Evolutionary conservation across 805 yeast genomes (phyloP).

Genomic region (Kuraishia piskuri): DNA sequence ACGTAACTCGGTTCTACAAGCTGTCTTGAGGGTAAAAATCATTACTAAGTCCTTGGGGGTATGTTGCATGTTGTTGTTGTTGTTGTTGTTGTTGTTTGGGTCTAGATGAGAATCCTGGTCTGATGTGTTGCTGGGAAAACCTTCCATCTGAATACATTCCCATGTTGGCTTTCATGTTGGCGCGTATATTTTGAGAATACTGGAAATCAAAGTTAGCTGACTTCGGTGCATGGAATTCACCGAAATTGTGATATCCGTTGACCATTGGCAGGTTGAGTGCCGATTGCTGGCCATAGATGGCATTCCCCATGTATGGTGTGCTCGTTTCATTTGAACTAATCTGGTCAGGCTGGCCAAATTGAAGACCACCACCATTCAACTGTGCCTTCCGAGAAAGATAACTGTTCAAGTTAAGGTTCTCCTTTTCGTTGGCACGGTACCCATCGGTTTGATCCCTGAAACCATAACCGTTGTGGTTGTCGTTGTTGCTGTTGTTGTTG

Average conservation of each 20-base stretch:
- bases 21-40: not conserved
- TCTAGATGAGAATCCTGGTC: not conserved
- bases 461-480: not conserved
- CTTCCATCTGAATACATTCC: not conserved
- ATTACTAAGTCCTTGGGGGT: not conserved
- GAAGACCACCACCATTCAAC: not conserved
- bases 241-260: not conserved
- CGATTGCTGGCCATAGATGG: not conserved
- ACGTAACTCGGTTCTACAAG: not conserved
- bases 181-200: not conserved
- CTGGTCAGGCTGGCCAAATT: too few species aligned
- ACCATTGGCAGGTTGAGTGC: not conserved
- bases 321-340: not conserved
- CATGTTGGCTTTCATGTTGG: not conserved
- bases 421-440: not conserved
- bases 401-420: not conserved
- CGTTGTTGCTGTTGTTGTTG: not conserved
- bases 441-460: not conserved
- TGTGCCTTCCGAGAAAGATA: not conserved
- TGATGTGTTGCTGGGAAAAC: not conserved
- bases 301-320: not conserved
- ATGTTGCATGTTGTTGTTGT: not conserved
- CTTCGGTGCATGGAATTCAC: not conserved
- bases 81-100: conserved; percentile 1
- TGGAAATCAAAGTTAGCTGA: not conserved